These are phyloP conservation scores for Choricystis sp. DNA, from an alignment of 139 green algal species.

Conservation along the genomic window DNA sequence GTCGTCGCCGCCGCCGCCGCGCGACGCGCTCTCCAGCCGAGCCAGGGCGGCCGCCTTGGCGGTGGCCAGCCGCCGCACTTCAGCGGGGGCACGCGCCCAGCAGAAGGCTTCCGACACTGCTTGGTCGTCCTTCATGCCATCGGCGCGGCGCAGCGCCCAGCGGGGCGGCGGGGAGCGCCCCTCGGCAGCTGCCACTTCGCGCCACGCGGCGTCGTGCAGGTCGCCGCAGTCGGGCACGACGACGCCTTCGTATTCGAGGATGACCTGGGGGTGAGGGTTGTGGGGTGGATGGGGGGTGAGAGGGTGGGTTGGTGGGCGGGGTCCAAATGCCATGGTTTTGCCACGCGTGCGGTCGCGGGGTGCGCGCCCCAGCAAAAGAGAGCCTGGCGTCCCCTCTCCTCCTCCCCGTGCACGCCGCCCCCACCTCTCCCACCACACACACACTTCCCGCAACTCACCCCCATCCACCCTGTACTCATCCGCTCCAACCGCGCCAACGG, in stretches of 20 bases:
- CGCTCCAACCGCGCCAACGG: conserved; percentile 38
- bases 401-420: too few relatives aligned
- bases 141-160: conserved; percentile 40
- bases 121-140: conserved; percentile 83
- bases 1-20: too few relatives aligned
- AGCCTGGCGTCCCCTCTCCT: too few relatives aligned
- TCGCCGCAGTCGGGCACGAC: conserved; percentile 26
- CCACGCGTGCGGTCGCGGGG: too few relatives aligned
- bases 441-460: conserved; percentile 24
- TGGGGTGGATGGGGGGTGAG: neutral
- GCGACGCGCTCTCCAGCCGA: neutral
- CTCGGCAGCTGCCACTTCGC: conserved; percentile 63
- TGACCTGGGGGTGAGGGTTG: conserved; percentile 13
- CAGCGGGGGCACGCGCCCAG: neutral
- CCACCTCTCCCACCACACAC: too few relatives aligned
- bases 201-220: conserved; percentile 48
- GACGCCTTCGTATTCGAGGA: conserved; percentile 78
- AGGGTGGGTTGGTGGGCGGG: too few relatives aligned
- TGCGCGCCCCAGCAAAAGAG: too few relatives aligned
- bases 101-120: conserved; percentile 24
- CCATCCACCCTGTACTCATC: conserved; percentile 74
- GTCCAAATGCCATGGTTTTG: too few relatives aligned
- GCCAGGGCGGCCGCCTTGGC: neutral
- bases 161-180: conserved; percentile 46
- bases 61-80: neutral